Evolutionary conservation across 352 stramenopile species (phyloP).

Genomic region (Elongisporangium undulatum): DNA sequence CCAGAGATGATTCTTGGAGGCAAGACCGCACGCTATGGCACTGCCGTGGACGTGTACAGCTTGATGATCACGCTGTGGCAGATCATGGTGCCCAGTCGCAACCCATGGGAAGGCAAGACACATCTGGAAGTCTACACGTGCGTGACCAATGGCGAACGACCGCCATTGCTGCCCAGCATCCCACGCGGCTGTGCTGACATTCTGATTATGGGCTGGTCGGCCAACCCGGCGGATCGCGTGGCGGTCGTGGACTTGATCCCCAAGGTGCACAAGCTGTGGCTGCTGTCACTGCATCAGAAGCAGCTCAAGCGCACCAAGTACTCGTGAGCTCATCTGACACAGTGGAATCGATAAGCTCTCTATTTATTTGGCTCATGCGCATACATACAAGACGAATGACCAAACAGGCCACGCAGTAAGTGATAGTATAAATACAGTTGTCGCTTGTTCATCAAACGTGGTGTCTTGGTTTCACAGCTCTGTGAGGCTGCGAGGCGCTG

Average conservation of each 20-base stretch:
- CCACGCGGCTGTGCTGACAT: slow-evolving; percentile 68
- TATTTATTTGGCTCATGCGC: slow-evolving; percentile 1
- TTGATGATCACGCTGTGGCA: slow-evolving; percentile 87
- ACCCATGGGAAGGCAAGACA: slow-evolving; percentile 67
- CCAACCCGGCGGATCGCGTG: slow-evolving; percentile 68
- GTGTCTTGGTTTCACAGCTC: slow-evolving; percentile 16
- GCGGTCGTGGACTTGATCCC: slow-evolving; percentile 73
- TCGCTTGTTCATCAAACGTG: background rate
- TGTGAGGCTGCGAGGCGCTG: slow-evolving; percentile 16
- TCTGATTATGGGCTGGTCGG: slow-evolving; percentile 63
- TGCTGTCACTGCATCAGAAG: slow-evolving; percentile 75
- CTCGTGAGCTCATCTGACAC: slow-evolving; percentile 2
- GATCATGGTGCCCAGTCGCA: slow-evolving; percentile 76
- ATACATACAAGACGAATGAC: background rate
- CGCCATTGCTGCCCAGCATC: slow-evolving; percentile 63
- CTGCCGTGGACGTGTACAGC: slow-evolving; percentile 80
- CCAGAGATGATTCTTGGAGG: slow-evolving; percentile 82
- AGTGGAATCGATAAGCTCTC: background rate
- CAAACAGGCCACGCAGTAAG: background rate
- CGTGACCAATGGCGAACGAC: slow-evolving; percentile 67
- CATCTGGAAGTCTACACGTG: slow-evolving; percentile 80
- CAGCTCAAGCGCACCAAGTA: slow-evolving; percentile 63
- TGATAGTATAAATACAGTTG: background rate
- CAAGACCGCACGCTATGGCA: slow-evolving; percentile 76
- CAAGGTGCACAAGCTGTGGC: slow-evolving; percentile 71